Evolutionary conservation across 352 stramenopile species (phyloP).

Genomic region (Plasmopara viticola): DNA sequence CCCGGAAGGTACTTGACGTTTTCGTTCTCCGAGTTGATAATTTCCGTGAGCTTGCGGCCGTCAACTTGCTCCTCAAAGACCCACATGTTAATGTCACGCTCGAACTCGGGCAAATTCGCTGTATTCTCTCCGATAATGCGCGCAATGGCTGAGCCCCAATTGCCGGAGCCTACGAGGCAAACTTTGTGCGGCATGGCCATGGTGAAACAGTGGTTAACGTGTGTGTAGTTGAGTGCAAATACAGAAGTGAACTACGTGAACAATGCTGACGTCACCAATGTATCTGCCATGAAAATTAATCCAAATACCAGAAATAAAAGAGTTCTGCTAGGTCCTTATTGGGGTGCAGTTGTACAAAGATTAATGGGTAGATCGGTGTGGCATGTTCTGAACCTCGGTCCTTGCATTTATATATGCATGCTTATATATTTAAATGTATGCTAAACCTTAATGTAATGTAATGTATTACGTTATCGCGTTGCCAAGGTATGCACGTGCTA

Average conservation of each 20-base stretch:
- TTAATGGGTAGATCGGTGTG: no score
- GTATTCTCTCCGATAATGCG: conserved; percentile 82
- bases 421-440: no score
- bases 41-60: conserved; percentile 89
- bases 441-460: no score
- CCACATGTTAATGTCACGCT: conserved; percentile 94
- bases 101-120: conserved; percentile 53
- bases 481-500: no score
- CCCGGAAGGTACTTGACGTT: conserved; percentile 93
- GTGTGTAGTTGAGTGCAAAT: conserved; percentile 17
- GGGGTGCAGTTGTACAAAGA: no score
- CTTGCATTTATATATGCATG: no score
- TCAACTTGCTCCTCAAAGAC: conserved; percentile 92
- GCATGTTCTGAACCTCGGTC: no score
- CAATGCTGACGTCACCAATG: conserved; percentile 14
- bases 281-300: no score
- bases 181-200: conserved; percentile 52
- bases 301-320: no score
- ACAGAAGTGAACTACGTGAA: conserved; percentile 14
- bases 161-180: conserved; percentile 72
- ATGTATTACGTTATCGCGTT: no score
- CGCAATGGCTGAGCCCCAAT: conserved; percentile 79
- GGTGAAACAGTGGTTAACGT: background rate
- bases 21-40: conserved; percentile 95
- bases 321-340: no score